Evolutionary conservation across 306 rosid genomes (phyloP), one percentile per base, ranked within the genome.

Genomic region (Castanea mollissima): DNA sequence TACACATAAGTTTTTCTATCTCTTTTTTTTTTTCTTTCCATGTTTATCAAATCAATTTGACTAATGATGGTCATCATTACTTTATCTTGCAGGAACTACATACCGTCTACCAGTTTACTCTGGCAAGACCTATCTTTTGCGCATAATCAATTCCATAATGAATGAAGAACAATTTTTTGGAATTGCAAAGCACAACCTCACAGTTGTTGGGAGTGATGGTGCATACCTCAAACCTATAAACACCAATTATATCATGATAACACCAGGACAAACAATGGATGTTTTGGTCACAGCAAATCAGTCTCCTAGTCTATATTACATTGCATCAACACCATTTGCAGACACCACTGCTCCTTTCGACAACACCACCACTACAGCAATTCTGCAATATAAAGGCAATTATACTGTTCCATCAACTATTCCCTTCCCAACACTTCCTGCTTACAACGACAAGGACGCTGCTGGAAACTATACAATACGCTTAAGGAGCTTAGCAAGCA

Each of bases 241-340:
- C 23, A 78, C 59, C 62, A 73, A 74, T 38, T 83, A 76, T 82
- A 83, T 89, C 38, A 25, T 81, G 74, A 89, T 89, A 74, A 23
- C 88, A 9, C 92, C 90, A 27, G 89, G 92, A 13, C 90, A 89
- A 77, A 70, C 92, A 5, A 85, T 85, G 62, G 92, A 89, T 20
- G 69, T 73, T 6, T 77, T 89, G 64, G 35, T 89, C 15, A 6
- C 81, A 20, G 86, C 92, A 1, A 85, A 83, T 78, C 89, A 86
- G 69, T 8, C 74, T 2, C 80, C 70, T 3, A 60, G 81, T 74
- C 81, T 41, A 29, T 90, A 88, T 65, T 90, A 86, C 56, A 81
- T 90, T 86, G 79, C 82, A 54, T 81, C 91, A 20, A 79, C 83
- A 8, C 84, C 86, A 38, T 86, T 82, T 74, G 73, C 68, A 31